phyloP scores from a whole-genome alignment of 73 alveolate species.

The Diophrys sp. region DNA sequence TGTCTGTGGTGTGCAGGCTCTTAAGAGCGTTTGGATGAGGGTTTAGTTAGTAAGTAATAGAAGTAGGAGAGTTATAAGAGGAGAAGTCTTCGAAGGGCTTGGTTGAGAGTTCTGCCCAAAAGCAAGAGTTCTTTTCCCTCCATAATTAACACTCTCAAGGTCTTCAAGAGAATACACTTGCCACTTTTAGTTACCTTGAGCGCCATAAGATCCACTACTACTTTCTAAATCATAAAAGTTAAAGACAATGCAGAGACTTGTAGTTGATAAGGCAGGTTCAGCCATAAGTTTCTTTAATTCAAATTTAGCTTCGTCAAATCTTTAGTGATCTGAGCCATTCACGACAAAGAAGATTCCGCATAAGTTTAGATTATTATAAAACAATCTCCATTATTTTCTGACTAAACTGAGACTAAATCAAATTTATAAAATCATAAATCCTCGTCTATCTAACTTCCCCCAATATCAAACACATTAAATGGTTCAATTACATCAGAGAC shows the following conservation, averaged over 20 bases:
- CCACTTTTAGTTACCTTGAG: no score
- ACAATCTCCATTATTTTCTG: not conserved
- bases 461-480: not conserved
- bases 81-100: no score
- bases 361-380: no score
- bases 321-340: not conserved
- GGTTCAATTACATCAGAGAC: not conserved
- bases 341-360: not conserved
- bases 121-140: no score
- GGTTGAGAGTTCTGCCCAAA: no score
- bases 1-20: no score
- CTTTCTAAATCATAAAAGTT: not conserved
- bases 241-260: not conserved
- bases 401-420: no score
- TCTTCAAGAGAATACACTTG: no score
- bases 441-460: not conserved
- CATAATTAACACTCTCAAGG: no score
- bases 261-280: not conserved
- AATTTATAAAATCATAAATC: no score
- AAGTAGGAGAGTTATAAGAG: no score
- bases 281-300: not conserved
- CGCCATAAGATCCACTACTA: not conserved
- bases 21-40: not conserved
- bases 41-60: not conserved
- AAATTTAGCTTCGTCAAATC: not conserved